A percentile compares a stretch with the other conserved stretches of the same genome.
Conservation (phyloP, 495 filamentous ascomycete genomes). For the Hypoxylon fuscum region DNA sequence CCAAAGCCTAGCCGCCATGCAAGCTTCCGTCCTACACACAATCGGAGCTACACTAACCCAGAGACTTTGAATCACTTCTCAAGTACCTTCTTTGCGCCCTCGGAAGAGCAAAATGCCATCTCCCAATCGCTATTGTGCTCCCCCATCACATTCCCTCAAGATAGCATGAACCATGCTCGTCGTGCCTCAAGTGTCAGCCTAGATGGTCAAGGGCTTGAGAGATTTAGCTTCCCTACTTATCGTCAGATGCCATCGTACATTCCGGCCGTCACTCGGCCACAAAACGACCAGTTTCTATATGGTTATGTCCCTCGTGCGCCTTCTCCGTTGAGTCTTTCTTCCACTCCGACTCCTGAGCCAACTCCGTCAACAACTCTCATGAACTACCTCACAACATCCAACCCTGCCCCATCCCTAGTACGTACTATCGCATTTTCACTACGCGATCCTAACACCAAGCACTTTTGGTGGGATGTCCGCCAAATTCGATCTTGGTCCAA, state of each 20-base stretch:
- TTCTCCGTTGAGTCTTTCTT: constrained; percentile 59
- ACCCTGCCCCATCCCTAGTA: constrained; percentile 83
- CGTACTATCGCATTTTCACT: constrained; percentile 77
- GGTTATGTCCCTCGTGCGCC: constrained; percentile 55
- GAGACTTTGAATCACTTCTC: constrained; percentile 65
- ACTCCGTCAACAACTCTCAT: constrained; percentile 74
- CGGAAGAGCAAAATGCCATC: constrained; percentile 48
- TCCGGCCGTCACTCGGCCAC: constrained; percentile 51
- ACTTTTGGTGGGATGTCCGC: constrained; percentile 95
- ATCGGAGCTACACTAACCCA: constrained; percentile 74
- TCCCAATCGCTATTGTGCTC: constrained; percentile 67
- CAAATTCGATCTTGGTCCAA: constrained; percentile 83
- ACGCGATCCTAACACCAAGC: constrained; percentile 73
- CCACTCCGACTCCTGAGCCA: constrained; percentile 51
- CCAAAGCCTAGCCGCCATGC: constrained; percentile 38
- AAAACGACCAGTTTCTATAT: constrained; percentile 57
- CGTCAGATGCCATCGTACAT: constrained; percentile 77
- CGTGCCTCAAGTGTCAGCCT: constrained; percentile 75
- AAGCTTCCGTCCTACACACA: constrained; percentile 59
- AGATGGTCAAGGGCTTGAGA: constrained; percentile 71
- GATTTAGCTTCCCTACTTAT: constrained; percentile 83
- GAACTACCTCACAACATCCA: constrained; percentile 79
- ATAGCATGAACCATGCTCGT: constrained; percentile 58
- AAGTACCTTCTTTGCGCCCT: constrained; percentile 49
- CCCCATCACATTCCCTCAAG: constrained; percentile 68